A percentile compares a stretch with the other conserved stretches of the same genome.
These are phyloP conservation scores for Claviceps digitariae DNA, from an alignment of 2,329 filamentous ascomycete genomes.

Conservation along the genomic window DNA sequence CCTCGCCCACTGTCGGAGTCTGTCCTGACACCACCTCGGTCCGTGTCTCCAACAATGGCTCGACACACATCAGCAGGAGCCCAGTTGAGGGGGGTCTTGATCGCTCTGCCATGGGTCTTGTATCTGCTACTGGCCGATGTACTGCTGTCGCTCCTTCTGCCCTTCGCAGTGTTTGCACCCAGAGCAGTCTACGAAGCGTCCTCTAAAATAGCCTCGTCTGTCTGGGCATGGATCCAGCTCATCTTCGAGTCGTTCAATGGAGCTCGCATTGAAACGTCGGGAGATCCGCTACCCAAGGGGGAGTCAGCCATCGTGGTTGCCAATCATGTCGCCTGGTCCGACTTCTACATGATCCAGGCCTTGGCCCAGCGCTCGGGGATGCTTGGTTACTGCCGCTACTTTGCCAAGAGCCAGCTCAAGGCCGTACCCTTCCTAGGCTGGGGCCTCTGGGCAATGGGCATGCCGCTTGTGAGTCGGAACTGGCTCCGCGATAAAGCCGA, in stretches of 20 bases:
- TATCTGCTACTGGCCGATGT: slow-evolving; percentile 39
- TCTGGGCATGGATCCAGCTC: slow-evolving; percentile 43
- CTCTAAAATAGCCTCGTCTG: slow-evolving; percentile 37
- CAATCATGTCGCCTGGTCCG: slow-evolving; percentile 48
- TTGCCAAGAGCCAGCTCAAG: slow-evolving; percentile 45
- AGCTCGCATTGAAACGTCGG: slow-evolving; percentile 38
- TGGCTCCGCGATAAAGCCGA: slow-evolving; percentile 44
- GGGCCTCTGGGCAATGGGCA: slow-evolving; percentile 51
- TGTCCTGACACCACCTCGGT: not conserved
- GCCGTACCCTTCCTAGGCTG: slow-evolving; percentile 48
- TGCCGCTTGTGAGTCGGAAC: slow-evolving; percentile 47
- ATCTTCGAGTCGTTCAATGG: slow-evolving; percentile 43
- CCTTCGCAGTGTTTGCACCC: slow-evolving; percentile 32
- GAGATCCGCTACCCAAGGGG: slow-evolving; percentile 33
- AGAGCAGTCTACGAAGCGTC: slow-evolving; percentile 38
- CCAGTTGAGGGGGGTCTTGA: slow-evolving; percentile 27
- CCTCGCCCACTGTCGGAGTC: not conserved
- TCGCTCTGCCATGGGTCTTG: slow-evolving; percentile 37
- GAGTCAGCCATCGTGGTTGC: slow-evolving; percentile 47
- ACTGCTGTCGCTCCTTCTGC: slow-evolving; percentile 34
- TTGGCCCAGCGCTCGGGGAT: slow-evolving; percentile 40
- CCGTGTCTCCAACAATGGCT: slow-evolving; percentile 6
- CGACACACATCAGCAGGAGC: slow-evolving; percentile 13
- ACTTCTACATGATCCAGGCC: slow-evolving; percentile 52
- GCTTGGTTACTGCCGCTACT: slow-evolving; percentile 48